Conservation (phyloP, 1,139 yeast genomes). For the Diutina rugosa region DNA sequence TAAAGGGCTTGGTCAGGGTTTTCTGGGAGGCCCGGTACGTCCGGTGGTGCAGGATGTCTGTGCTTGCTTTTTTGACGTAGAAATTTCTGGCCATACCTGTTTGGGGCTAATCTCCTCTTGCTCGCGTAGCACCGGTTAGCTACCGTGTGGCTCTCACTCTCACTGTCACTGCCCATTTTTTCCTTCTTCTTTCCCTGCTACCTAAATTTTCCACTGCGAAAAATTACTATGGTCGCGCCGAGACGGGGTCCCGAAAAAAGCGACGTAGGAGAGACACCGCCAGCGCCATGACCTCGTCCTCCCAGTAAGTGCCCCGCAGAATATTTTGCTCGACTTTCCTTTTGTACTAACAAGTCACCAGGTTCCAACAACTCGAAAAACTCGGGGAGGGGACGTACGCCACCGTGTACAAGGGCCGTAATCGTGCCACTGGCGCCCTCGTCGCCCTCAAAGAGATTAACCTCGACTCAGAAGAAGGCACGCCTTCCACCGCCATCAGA, state of each 20-base stretch:
- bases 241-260: background rate
- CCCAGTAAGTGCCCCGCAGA: background rate
- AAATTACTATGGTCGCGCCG: background rate
- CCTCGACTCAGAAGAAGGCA: slow-evolving; percentile 93
- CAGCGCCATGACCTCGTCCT: background rate
- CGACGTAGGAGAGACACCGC: background rate
- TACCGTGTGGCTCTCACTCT: background rate
- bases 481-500: slow-evolving; percentile 95
- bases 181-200: background rate
- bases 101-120: background rate
- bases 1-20: background rate
- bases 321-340: background rate
- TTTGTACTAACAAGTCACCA: slow-evolving; percentile 7
- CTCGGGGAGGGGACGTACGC: slow-evolving; percentile 98
- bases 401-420: slow-evolving; percentile 92
- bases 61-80: background rate
- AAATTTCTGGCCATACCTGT: background rate
- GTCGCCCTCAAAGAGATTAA: slow-evolving; percentile 94
- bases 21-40: background rate
- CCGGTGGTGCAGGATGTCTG: background rate
- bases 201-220: background rate
- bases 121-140: background rate
- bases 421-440: slow-evolving; percentile 79
- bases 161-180: too few species aligned
- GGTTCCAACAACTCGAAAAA: slow-evolving; percentile 62